Evolutionary conservation across 2,329 filamentous ascomycete species (phyloP).

Genomic region (Alternaria angustiovoidea): DNA sequence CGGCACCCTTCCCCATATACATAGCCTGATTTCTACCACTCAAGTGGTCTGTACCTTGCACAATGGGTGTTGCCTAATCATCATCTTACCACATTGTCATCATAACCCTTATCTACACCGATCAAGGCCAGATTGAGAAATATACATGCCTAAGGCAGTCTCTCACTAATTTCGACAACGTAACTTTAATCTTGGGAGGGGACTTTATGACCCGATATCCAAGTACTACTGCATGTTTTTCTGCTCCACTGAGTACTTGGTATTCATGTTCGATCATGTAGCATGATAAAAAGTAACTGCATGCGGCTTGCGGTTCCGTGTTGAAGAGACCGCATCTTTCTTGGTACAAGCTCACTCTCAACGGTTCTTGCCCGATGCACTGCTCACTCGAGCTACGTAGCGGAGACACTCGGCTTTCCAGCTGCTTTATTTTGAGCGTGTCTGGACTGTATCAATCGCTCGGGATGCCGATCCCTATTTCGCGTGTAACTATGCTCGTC

Average conservation of each 20-base stretch:
- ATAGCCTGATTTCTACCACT: background rate
- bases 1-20: background rate
- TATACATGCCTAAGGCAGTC: background rate
- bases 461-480: background rate
- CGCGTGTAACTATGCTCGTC: background rate
- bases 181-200: background rate
- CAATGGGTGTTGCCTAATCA: background rate
- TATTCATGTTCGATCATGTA: too few species aligned
- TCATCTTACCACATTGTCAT: background rate
- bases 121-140: background rate
- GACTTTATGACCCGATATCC: background rate
- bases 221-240: background rate
- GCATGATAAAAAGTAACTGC: background rate
- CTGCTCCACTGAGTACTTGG: background rate
- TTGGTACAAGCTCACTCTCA: background rate
- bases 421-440: background rate
- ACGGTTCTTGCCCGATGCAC: background rate
- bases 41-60: background rate
- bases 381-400: background rate
- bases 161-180: background rate
- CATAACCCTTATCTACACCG: background rate
- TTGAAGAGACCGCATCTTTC: background rate
- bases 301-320: background rate
- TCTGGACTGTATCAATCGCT: background rate
- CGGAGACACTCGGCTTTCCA: background rate